Base-by-base conservation (phyloP, 768 basidiomycete genomes). In the Rhizopogon roseolus region DNA sequence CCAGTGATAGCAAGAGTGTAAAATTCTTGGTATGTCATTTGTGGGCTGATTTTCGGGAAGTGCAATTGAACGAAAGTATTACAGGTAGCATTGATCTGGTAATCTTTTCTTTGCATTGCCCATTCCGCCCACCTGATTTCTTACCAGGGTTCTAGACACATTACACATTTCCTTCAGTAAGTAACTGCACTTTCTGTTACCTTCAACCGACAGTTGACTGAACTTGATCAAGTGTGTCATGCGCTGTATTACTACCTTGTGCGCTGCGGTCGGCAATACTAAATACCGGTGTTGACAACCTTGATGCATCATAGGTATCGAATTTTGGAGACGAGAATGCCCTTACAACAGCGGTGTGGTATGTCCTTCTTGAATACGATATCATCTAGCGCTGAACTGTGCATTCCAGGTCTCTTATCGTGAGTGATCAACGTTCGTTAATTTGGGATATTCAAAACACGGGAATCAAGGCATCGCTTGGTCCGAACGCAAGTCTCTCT, bases 241-340 rank as follows among this genome's bases (percentile, higher is more conserved):
- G 57, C 70, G 1, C 68, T 76, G 49, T 76, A 77, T 56, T 64
- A 70, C 56, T 76, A 77, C 56, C 63, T 76, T 38, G 76, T 79
- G 58, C 36, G 68, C 40, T 6, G 16, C n/a, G 0, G 25, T 29
- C 29, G 29, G 9, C 11, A 25, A 45, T 14, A 17, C 19, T 14
- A 13, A 6, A 19, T 17, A 14, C 39, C 41, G 9, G 9, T 7
- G 32, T 49, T 42, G 10, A 43, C 13, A 44, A 36, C 34, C 25
- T 28, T 39, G 10, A 52, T 6, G 19, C 22, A 14, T 16, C 16
- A 22, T 38, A 78, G 76, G 68, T 76, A 17, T 66, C 68, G 37
- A 76, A 71, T 56, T 76, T 68, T 52, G 62, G 62, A 36, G 71
- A 75, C 55, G 66, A 68, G 4, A 16, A 52, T 2, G 72, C 65